Conservation (phyloP, 2,329 filamentous ascomycete species). For the Fusarium sp. region DNA sequence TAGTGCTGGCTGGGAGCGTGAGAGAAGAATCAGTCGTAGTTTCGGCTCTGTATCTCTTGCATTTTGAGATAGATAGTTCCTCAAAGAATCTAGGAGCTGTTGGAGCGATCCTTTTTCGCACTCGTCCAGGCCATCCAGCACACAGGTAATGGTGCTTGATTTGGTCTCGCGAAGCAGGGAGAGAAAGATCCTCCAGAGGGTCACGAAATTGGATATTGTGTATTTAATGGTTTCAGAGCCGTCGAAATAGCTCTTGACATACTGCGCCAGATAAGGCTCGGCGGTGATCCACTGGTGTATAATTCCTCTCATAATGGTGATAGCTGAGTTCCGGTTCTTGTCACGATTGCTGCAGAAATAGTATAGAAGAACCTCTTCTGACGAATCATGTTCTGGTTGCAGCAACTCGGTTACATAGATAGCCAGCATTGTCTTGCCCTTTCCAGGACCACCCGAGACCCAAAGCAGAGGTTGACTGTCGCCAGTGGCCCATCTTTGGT, state of each 20-base stretch:
- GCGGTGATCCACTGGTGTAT: neutral
- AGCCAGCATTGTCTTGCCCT: neutral
- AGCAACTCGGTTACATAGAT: neutral
- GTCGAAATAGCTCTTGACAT: neutral
- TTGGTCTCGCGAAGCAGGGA: neutral
- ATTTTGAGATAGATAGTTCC: neutral
- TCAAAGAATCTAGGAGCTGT: neutral
- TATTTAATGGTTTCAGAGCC: neutral
- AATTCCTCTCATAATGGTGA: neutral
- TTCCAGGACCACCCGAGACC: neutral
- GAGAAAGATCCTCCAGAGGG: neutral
- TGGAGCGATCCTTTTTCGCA: neutral
- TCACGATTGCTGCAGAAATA: conserved; percentile 2
- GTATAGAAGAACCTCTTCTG: neutral
- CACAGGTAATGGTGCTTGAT: neutral
- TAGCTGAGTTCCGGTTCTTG: neutral
- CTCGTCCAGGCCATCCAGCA: neutral
- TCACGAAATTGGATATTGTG: neutral
- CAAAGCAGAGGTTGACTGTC: neutral
- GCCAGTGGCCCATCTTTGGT: neutral
- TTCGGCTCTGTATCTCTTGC: neutral
- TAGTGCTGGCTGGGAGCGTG: neutral
- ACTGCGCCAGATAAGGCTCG: neutral
- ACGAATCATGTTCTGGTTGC: neutral
- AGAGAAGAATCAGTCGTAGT: neutral